Base-by-base conservation (phyloP, 495 filamentous ascomycete species). In the Sordaria brevicollis region DNA sequence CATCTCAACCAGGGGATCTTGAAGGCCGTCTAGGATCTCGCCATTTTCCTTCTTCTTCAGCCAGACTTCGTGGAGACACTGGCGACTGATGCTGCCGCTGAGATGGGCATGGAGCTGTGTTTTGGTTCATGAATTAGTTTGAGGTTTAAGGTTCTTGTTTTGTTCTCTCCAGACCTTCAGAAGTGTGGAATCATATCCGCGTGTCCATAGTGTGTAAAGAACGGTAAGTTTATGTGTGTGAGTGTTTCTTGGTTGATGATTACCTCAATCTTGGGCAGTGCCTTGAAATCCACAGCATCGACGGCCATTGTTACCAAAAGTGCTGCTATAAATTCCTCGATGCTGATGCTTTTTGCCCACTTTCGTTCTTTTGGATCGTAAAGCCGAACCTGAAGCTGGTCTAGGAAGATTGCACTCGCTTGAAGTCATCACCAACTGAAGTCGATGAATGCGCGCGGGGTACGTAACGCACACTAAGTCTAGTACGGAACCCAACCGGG, bases 71-170 rank as follows among this genome's bases (percentile, higher is more conserved):
- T 94, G 90, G 1, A 95, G 86, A 68, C 86, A 90, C 80, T 89
- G 78, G 15, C 88, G 87, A 76, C 87, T 90, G 79, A 95, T 93
- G 77, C 90, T 93, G 62, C 93, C 92, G 54, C 87, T 91, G 36
- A 96, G 86, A 79, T 95, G 92, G 70, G 92, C 92, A 72, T 96
- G 93, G 19, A 96, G 85, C 89, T 94, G 74, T 31, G 74, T 31
- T 37, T 36, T 31, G 49, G 49, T 31, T 31, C 11, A 57, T 10
- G 29, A 31, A 15, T 10, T 25, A 3, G 15, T 57, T 21, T 57
- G 5, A 57, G 49, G n/a, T n/a, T 31, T 57, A 25, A 31, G 49
- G 17, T 57, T 3, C 49, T 7, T 36, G 11, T 57, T 0, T 29
- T 29, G n/a, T n/a, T n/a, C n/a, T 15, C 49, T 29, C 29, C 21